A percentile compares a stretch with the other conserved stretches of the same genome.
These are phyloP conservation scores for Chlamydomonas sphaeroides DNA, from an alignment of 139 green algal genomes.

Conservation along the genomic window DNA sequence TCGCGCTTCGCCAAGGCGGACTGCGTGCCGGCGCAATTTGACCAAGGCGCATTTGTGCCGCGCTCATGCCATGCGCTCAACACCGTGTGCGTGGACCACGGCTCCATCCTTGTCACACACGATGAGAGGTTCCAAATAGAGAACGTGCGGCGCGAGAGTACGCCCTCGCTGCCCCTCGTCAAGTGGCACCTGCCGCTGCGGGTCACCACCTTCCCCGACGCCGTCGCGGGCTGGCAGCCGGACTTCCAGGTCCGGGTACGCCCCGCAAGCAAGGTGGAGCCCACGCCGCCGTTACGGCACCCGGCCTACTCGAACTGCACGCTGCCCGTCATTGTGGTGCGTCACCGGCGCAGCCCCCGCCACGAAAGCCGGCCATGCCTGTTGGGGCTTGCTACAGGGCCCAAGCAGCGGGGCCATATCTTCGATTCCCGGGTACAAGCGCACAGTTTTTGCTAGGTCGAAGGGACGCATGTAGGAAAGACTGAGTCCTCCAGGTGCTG, in stretches of 20 bases:
- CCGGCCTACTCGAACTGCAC: constrained; percentile 14
- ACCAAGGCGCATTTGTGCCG: no score
- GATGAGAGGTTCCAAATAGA: constrained; percentile 16
- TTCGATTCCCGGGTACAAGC: no score
- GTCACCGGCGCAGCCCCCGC: no score
- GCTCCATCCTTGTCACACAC: not conserved
- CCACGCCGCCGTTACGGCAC: not conserved
- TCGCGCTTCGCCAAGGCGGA: no score
- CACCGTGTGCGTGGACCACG: constrained; percentile 7
- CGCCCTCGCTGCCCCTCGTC: not conserved
- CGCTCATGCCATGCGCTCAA: not conserved
- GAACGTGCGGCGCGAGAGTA: constrained; percentile 3
- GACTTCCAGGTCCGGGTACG: not conserved
- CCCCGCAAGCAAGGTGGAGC: constrained; percentile 19
- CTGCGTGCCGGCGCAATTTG: no score
- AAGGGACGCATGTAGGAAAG: no score
- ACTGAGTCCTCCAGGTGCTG: no score
- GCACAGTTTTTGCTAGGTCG: no score
- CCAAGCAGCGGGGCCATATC: no score
- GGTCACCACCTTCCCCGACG: not conserved
- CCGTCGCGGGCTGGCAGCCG: constrained; percentile 8
- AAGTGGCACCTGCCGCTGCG: not conserved
- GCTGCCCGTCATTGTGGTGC: not conserved
- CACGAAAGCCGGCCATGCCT: no score
- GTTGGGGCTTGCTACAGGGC: no score